Conservation (phyloP, 1,284 basidiomycete genomes). For the Malassezia equina region DNA sequence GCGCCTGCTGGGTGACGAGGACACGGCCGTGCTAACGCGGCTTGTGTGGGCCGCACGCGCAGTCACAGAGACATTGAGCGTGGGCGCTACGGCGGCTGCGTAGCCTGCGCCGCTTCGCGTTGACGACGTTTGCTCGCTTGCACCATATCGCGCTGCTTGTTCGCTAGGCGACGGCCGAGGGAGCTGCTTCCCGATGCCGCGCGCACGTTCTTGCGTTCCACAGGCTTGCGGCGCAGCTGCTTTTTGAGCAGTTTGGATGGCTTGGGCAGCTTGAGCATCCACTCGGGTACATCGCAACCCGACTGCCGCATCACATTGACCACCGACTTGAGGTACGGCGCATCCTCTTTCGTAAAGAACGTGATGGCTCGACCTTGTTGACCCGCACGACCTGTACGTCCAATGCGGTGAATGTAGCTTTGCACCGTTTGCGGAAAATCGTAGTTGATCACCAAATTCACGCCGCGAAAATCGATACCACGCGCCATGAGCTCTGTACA, state of each 20-base stretch:
- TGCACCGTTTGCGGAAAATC: constrained; percentile 56
- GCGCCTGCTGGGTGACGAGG: constrained; percentile 11
- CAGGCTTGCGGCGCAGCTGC: constrained; percentile 64
- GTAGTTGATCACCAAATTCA: constrained; percentile 84
- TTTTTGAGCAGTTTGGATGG: constrained; percentile 78
- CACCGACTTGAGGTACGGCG: constrained; percentile 81
- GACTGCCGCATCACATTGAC: constrained; percentile 88
- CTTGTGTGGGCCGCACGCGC: constrained; percentile 13
- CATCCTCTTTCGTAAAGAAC: constrained; percentile 89
- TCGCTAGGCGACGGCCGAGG: constrained; percentile 27
- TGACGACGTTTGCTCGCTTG: constrained; percentile 35
- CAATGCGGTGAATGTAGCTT: constrained; percentile 90
- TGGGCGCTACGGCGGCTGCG: constrained; percentile 10
- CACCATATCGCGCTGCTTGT: constrained; percentile 33
- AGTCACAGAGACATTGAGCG: constrained; percentile 14
- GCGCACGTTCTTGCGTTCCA: constrained; percentile 55
- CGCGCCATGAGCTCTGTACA: constrained; percentile 56
- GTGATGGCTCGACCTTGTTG: constrained; percentile 82
- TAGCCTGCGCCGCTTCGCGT: not conserved
- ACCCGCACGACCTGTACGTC: constrained; percentile 88
- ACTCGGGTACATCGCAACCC: constrained; percentile 53
- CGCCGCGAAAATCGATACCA: constrained; percentile 94
- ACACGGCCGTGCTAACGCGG: not conserved
- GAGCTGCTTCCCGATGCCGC: constrained; percentile 29
- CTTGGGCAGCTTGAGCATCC: constrained; percentile 54